Evolutionary conservation across 2,329 filamentous ascomycete species (phyloP).

Genomic region (Cercospora sp.): DNA sequence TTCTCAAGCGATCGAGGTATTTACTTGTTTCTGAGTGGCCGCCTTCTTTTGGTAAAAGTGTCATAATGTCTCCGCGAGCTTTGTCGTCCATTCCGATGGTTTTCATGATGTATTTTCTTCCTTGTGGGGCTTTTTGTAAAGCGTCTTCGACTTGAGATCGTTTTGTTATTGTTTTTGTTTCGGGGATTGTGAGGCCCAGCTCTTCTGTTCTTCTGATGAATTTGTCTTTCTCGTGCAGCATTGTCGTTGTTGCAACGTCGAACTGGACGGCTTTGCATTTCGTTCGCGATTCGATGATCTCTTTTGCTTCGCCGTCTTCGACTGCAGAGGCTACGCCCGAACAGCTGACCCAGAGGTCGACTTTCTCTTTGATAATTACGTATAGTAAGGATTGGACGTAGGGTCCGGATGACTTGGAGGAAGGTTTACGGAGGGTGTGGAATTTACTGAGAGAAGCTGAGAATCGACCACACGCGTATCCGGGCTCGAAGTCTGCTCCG

Average conservation of each 20-base stretch:
- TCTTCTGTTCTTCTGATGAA: slow-evolving; percentile 62
- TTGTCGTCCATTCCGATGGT: slow-evolving; percentile 63
- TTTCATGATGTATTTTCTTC: slow-evolving; percentile 65
- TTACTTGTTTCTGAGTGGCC: slow-evolving; percentile 55
- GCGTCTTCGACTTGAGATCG: slow-evolving; percentile 9
- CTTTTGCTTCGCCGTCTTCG: slow-evolving; percentile 66
- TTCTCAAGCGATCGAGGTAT: slow-evolving; percentile 56
- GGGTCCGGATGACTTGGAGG: slow-evolving; percentile 36
- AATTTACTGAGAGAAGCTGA: slow-evolving; percentile 60
- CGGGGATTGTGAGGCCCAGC: slow-evolving; percentile 52
- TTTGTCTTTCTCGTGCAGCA: slow-evolving; percentile 63
- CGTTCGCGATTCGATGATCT: slow-evolving; percentile 59
- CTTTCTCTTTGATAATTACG: slow-evolving; percentile 60
- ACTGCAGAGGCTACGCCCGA: slow-evolving; percentile 66
- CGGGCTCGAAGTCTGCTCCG: slow-evolving; percentile 62
- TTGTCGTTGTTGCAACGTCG: slow-evolving; percentile 55
- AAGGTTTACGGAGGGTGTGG: slow-evolving; percentile 48
- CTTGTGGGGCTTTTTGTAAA: slow-evolving; percentile 17
- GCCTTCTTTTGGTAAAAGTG: slow-evolving; percentile 58
- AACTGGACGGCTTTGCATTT: slow-evolving; percentile 65
- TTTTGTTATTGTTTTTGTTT: slow-evolving; percentile 53
- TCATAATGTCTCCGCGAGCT: slow-evolving; percentile 59
- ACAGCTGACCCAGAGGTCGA: slow-evolving; percentile 73
- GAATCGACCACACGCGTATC: slow-evolving; percentile 53
- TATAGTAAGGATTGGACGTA: slow-evolving; percentile 61